Evolutionary conservation across 495 filamentous ascomycete species (phyloP).

Genomic region (Cercophora newfieldiana): DNA sequence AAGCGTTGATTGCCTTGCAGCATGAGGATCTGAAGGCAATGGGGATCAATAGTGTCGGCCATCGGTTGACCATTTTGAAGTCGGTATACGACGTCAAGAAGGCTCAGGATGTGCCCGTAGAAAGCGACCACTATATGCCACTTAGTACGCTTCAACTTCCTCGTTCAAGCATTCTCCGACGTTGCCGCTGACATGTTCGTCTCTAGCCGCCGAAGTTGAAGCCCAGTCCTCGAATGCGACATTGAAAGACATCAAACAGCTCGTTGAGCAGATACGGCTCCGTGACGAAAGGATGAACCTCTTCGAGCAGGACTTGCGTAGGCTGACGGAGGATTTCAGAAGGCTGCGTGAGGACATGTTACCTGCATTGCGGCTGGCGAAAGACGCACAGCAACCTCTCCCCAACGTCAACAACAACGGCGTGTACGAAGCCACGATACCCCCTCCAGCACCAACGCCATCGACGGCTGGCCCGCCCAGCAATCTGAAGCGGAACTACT

Average conservation of each 20-base stretch:
- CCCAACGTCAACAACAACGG: constrained; percentile 55
- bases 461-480: constrained; percentile 47
- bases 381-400: constrained; percentile 85
- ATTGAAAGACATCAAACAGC: constrained; percentile 83
- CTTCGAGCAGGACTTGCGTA: constrained; percentile 76
- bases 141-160: constrained; percentile 62
- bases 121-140: constrained; percentile 91
- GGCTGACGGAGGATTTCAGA: constrained; percentile 80
- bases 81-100: constrained; percentile 93
- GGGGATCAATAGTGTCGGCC: constrained; percentile 87
- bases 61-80: constrained; percentile 92
- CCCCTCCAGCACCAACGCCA: constrained; percentile 53
- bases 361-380: constrained; percentile 83
- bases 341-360: constrained; percentile 86
- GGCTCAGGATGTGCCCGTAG: constrained; percentile 84
- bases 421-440: constrained; percentile 50
- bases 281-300: constrained; percentile 83
- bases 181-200: constrained; percentile 25
- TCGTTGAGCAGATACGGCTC: constrained; percentile 81
- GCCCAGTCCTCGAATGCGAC: constrained; percentile 81
- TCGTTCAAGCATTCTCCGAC: not conserved
- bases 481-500: constrained; percentile 76
- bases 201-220: constrained; percentile 81
- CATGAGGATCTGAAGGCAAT: constrained; percentile 95
- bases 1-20: constrained; percentile 82